These are phyloP conservation scores for Haberlea rhodopensis DNA, from an alignment of 257 asterid species.

Conservation along the genomic window DNA sequence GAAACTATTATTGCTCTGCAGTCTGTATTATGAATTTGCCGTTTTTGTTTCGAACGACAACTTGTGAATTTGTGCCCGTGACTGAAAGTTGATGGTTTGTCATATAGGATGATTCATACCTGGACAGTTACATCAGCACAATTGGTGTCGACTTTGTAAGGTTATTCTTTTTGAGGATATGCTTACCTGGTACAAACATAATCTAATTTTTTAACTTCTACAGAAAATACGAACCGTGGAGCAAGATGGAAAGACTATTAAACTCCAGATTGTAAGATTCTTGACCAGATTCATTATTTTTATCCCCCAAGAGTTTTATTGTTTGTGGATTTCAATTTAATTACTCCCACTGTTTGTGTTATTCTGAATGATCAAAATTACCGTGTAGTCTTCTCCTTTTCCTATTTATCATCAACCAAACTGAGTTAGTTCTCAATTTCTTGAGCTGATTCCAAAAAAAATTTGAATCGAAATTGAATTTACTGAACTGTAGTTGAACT, in stretches of 20 bases:
- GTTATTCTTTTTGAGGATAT: not conserved
- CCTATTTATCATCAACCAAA: not conserved
- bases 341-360: not conserved
- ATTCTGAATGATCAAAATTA: not conserved
- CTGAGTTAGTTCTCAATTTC: not conserved
- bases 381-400: conserved; percentile 1
- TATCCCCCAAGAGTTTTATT: not conserved
- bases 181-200: conserved; percentile 1
- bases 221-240: conserved; percentile 94
- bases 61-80: conserved; percentile 12
- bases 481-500: not conserved
- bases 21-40: not conserved
- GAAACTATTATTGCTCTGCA: not conserved
- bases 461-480: not conserved
- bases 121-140: conserved; percentile 90
- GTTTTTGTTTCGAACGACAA: not conserved
- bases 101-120: conserved; percentile 74
- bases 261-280: conserved; percentile 72
- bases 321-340: conserved; percentile 4
- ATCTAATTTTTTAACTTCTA: conserved; percentile 21
- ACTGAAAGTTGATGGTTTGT: conserved; percentile 3
- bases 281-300: conserved; percentile 17
- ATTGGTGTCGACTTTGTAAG: conserved; percentile 97
- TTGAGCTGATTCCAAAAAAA: not conserved
- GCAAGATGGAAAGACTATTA: conserved; percentile 86